phyloP scores from a whole-genome alignment of 1,284 basidiomycete species.

The Sanghuangporus weigelae region DNA sequence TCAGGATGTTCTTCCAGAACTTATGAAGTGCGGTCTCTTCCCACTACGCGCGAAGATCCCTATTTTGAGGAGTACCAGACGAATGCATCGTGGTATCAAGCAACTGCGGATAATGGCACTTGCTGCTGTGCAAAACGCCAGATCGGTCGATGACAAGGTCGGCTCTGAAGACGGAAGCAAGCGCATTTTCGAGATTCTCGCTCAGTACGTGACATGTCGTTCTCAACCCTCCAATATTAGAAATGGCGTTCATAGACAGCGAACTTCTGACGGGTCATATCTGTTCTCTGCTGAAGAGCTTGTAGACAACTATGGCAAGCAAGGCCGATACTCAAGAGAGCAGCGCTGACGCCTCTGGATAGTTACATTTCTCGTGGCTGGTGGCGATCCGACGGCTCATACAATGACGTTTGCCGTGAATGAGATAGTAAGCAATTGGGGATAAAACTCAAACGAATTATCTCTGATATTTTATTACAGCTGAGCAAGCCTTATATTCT shows the following conservation, averaged over 20 bases:
- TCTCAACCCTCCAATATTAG: too few species aligned
- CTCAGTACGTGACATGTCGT: neutral
- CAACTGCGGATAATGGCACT: neutral
- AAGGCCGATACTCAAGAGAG: neutral
- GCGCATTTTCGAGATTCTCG: neutral
- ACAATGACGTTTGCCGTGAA: neutral
- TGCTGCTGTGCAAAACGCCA: neutral
- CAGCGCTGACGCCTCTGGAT: neutral
- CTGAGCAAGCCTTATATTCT: neutral
- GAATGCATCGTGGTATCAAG: neutral
- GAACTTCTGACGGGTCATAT: neutral
- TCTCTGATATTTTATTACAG: neutral
- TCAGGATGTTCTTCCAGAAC: neutral
- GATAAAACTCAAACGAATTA: neutral
- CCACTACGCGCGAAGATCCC: neutral
- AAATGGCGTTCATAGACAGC: neutral
- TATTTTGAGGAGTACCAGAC: neutral
- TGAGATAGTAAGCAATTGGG: neutral
- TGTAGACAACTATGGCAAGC: neutral
- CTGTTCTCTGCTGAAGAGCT: neutral
- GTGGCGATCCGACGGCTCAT: neutral
- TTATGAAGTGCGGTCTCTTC: neutral
- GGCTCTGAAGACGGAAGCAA: neutral
- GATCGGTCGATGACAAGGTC: neutral
- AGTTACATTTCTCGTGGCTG: conserved; percentile 1